A percentile compares a stretch with the other conserved stretches of the same genome.
These are phyloP conservation scores for Claviceps cyperi DNA, from an alignment of 2,329 filamentous ascomycete genomes.

Conservation along the genomic window DNA sequence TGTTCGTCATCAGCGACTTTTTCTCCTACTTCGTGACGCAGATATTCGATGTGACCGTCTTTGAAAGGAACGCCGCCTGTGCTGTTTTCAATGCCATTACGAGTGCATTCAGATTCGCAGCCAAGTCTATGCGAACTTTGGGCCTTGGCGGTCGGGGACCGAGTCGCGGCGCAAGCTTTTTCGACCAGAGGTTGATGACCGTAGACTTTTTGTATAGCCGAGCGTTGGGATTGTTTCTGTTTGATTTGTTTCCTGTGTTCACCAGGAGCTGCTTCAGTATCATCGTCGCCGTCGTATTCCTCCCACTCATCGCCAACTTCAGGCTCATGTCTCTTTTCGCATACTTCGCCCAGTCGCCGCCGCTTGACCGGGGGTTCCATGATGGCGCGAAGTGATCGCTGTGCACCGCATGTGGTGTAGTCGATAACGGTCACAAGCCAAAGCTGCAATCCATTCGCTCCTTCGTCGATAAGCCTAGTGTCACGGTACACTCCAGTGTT, in stretches of 20 bases:
- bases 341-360: conserved; percentile 34
- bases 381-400: not conserved
- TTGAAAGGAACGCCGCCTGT: conserved; percentile 77
- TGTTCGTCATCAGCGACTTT: not conserved
- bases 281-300: conserved; percentile 20
- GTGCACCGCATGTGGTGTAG: conserved; percentile 4
- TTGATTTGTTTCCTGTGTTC: conserved; percentile 16
- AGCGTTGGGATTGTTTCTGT: conserved; percentile 20
- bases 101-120: conserved; percentile 66
- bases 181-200: conserved; percentile 44
- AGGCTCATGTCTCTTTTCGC: conserved; percentile 12
- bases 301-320: conserved; percentile 3
- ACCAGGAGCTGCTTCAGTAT: conserved; percentile 33
- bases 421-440: not conserved
- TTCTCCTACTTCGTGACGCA: conserved; percentile 38
- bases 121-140: conserved; percentile 81
- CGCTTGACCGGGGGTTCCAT: conserved; percentile 51
- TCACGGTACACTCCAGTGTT: no score
- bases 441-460: not conserved
- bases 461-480: not conserved
- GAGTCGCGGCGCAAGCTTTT: conserved; percentile 51
- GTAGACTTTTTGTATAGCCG: conserved; percentile 30
- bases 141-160: conserved; percentile 74
- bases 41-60: conserved; percentile 64
- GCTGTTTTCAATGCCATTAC: conserved; percentile 76